Conservation (phyloP, 257 asterid genomes). For the Solanum sejunctum region DNA sequence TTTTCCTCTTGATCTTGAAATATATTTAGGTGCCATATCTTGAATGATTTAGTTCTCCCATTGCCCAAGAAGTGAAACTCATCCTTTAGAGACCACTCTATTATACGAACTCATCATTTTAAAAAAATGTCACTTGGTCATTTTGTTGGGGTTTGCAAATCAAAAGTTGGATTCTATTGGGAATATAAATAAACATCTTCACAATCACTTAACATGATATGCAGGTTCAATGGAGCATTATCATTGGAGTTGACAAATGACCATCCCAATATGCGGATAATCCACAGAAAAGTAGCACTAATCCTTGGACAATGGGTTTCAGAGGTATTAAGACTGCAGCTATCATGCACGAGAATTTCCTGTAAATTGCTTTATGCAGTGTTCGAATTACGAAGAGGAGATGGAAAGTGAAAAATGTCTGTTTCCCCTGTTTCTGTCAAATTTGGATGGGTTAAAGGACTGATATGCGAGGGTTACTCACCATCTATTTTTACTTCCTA, state of each 20-base stretch:
- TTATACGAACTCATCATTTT: background rate
- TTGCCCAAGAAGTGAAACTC: background rate
- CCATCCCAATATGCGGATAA: conserved; percentile 87
- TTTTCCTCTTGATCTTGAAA: background rate
- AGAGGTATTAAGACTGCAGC: conserved; percentile 44
- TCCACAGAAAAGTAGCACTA: conserved; percentile 89
- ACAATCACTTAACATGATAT: conserved; percentile 10
- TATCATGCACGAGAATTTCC: background rate
- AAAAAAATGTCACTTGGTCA: background rate
- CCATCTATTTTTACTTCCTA: background rate
- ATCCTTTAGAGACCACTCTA: background rate
- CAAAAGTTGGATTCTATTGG: background rate
- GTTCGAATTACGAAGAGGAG: background rate
- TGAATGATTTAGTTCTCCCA: background rate
- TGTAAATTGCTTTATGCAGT: background rate
- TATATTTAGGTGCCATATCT: background rate
- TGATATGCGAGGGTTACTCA: background rate
- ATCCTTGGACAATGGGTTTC: conserved; percentile 99
- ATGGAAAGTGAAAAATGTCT: background rate
- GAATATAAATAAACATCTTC: background rate
- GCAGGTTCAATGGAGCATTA: conserved; percentile 90
- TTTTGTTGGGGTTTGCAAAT: background rate
- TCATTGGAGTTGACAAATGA: conserved; percentile 70
- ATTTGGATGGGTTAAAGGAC: background rate
- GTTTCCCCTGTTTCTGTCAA: background rate